Evolutionary conservation across 2,329 filamentous ascomycete species (phyloP), one percentile per base, ranked within the genome.

Genomic region (Aureobasidium namibiae): DNA sequence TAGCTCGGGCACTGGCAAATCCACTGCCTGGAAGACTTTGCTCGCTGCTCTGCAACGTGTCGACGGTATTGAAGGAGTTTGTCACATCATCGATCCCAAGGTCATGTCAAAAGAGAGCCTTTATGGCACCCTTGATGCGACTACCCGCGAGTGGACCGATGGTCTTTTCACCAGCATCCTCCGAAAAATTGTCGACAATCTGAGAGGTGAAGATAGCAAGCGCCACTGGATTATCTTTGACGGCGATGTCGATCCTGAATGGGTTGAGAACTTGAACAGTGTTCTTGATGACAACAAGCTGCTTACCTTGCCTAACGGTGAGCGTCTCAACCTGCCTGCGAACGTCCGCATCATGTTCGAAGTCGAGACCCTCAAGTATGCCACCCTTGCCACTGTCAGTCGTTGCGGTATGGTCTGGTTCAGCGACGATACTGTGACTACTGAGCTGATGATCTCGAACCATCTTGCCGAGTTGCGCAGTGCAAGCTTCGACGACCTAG

Each of bases 371-470:
- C 80, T 99, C 61, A 96, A 95, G 71, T 99, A 99, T 71, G 94
- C 94, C 38, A 99, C 94, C 0, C 83, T 99, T 45, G 94, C 94
- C 59, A 99, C 94, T n/a, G 94, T 99, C 69, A 95, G 89, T 85
- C 91, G 94, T 76, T 99, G 94, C 72, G 94, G 94, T 81, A 99
- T 99, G 94, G 95, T 99, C 14, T 99, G 94, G 94, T 99, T 97
- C 76, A 99, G 91, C 70, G 92, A 96, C 68, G 95, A 99, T 69
- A 97, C 92, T 29, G 92, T 99, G 41, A 92, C 90, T 33, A 84
- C 92, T 1, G 83, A 82, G 65, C 96, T 99, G 88, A 89, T 97
- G 85, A 87, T 97, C 41, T 80, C 84, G 63, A 90, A 97, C 74
- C 96, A 99, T 68, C 82, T 99, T 56, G 85, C 94, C 62, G 85